Evolutionary conservation across 1,284 basidiomycete species (phyloP), one percentile per base, ranked within the genome.

Genomic region (Mycena citricolor): DNA sequence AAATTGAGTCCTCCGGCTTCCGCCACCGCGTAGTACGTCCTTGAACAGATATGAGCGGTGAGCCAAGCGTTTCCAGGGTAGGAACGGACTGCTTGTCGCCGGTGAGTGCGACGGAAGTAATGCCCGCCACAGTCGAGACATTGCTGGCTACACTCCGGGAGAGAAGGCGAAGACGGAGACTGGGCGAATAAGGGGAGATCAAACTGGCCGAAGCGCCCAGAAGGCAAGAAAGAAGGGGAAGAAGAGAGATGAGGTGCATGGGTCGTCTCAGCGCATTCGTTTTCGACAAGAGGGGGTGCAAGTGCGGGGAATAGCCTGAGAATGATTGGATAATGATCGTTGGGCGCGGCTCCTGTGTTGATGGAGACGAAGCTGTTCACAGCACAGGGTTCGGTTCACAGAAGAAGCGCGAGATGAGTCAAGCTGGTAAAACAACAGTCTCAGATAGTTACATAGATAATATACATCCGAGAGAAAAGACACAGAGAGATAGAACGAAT

Each of bases 21-120:
- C 35, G 86, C 68, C 32, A 85, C 61, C 13, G 74, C 66, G 55
- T 77, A 87, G 57, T 86, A 89, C 4, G 85, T 79, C 57, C 83
- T 86, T 17, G 40, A 26, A 42, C 12, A 44, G 25, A n/a, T n/a
- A n/a, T n/a, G n/a, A n/a, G n/a, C n/a, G n/a, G n/a, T n/a, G n/a
- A n/a, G n/a, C n/a, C n/a, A n/a, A n/a, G n/a, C n/a, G n/a, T n/a
- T n/a, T n/a, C n/a, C n/a, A n/a, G n/a, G n/a, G 78, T n/a, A n/a
- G n/a, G n/a, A n/a, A n/a, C n/a, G n/a, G n/a, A n/a, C n/a, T 74
- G 69, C 47, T 65, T 67, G 51, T 80, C 73, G 38, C 59, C 64
- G 6, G 78, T 66, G 29, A 74, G 51, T 4, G 69, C 56, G 38
- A 79, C 58, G 8, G 39, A 24, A 2, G 48, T 42, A 22, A 50